Conservation (phyloP, 2,329 filamentous ascomycete species). For the Geoglossum cookeanum region DNA sequence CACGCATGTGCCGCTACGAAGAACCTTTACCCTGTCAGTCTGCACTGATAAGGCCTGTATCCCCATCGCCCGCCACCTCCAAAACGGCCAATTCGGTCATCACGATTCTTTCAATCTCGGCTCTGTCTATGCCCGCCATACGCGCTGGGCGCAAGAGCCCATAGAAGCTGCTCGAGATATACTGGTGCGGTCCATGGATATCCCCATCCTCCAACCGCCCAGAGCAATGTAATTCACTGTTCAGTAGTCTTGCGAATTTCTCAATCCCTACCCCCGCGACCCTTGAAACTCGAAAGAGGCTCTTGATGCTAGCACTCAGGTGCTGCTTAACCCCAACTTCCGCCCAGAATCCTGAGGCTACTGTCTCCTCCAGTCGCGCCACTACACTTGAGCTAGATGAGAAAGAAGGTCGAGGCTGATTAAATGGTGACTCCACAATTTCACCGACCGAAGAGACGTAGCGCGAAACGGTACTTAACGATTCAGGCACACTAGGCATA, state of each 20-base stretch:
- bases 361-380: slow-evolving; percentile 34
- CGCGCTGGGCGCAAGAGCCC: slow-evolving; percentile 41
- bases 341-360: slow-evolving; percentile 30
- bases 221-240: slow-evolving; percentile 38
- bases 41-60: neutral
- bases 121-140: slow-evolving; percentile 35
- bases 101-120: slow-evolving; percentile 40
- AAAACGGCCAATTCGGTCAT: slow-evolving; percentile 38
- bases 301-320: slow-evolving; percentile 43
- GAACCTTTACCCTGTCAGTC: neutral
- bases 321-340: slow-evolving; percentile 44
- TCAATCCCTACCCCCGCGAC: slow-evolving; percentile 36
- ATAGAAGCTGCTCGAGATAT: slow-evolving; percentile 44
- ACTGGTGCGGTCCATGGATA: slow-evolving; percentile 24
- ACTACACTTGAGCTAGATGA: slow-evolving; percentile 22
- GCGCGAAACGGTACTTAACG: neutral
- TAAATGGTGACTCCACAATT: neutral
- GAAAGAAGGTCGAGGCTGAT: slow-evolving; percentile 23
- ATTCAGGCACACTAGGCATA: slow-evolving; percentile 9
- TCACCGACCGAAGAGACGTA: neutral
- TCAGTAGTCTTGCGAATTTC: slow-evolving; percentile 41
- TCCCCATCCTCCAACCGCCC: slow-evolving; percentile 33
- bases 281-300: slow-evolving; percentile 39
- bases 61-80: slow-evolving; percentile 32
- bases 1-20: too few relatives aligned